A percentile compares a stretch with the other conserved stretches of the same genome.
These are phyloP conservation scores for Herpetomonas tarakana DNA, from an alignment of 208 protist species.

Conservation along the genomic window DNA sequence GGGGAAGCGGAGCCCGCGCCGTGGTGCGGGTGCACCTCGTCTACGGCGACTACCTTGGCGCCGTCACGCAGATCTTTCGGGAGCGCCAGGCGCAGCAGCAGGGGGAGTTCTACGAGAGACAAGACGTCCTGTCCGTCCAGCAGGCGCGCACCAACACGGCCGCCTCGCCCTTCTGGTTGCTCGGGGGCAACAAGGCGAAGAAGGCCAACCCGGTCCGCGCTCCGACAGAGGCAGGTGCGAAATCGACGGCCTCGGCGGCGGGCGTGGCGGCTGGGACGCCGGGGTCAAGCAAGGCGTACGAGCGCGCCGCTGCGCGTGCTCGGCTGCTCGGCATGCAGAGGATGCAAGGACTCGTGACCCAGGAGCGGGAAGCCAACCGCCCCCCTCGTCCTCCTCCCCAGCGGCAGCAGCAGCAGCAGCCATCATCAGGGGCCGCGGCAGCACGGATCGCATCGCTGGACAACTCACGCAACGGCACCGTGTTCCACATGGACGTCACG, in stretches of 20 bases:
- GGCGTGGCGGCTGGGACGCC: not conserved
- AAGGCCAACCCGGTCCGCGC: not conserved
- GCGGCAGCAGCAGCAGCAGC: slow-evolving; percentile 21
- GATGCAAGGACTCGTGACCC: not conserved
- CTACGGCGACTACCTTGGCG: slow-evolving; percentile 6
- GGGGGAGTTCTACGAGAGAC: not conserved
- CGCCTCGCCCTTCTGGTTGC: not conserved
- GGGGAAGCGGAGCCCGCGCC: no score
- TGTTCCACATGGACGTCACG: slow-evolving; percentile 25
- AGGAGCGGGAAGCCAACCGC: not conserved
- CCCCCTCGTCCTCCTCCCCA: not conserved
- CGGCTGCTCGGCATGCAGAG: not conserved
- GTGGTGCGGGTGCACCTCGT: slow-evolving; percentile 1
- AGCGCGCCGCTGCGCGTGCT: not conserved
- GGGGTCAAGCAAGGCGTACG: not conserved
- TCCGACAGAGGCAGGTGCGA: not conserved
- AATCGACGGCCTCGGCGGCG: not conserved
- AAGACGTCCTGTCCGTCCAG: not conserved
- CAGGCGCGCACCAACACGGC: not conserved
- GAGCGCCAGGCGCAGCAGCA: slow-evolving; percentile 5
- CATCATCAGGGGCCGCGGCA: slow-evolving; percentile 1
- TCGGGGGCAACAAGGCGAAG: not conserved
- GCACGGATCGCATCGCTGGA: slow-evolving; percentile 9
- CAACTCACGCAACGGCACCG: slow-evolving; percentile 11
- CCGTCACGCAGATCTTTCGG: not conserved